Percentiles rank a stretch among this genome's conserved stretches.
These are phyloP conservation scores for Massariosphaeria phaeospora DNA, from an alignment of 495 filamentous ascomycete species.

Conservation along the genomic window DNA sequence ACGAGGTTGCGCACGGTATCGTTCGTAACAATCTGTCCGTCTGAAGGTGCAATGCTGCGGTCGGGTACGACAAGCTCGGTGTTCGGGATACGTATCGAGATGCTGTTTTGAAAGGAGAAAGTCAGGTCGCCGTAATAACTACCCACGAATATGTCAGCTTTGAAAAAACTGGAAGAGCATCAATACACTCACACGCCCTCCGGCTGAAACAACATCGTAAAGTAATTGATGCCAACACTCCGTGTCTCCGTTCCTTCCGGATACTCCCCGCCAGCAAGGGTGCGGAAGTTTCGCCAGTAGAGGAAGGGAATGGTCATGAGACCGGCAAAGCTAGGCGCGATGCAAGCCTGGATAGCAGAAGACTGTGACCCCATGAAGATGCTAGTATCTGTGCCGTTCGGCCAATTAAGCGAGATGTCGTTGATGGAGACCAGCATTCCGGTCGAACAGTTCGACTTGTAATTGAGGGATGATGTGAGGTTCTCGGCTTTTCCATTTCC, in stretches of 20 bases:
- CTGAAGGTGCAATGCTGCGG: neutral
- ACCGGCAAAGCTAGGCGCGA: neutral
- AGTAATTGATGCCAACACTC: conserved; percentile 7
- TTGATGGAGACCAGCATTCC: conserved; percentile 10
- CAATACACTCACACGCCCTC: conserved; percentile 1
- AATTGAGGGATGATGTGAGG: neutral
- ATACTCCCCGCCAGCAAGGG: neutral
- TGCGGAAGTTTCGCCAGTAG: neutral
- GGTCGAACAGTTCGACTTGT: neutral
- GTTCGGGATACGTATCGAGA: conserved; percentile 13
- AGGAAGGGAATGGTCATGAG: conserved; percentile 1
- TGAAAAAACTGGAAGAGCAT: neutral
- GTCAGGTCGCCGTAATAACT: conserved; percentile 13
- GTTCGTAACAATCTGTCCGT: neutral
- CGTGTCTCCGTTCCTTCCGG: neutral
- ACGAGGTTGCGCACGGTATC: neutral
- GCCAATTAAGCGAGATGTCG: conserved; percentile 13
- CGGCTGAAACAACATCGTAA: conserved; percentile 3
- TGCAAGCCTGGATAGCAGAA: conserved; percentile 3
- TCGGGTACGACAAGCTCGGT: conserved; percentile 6
- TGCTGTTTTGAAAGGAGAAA: neutral
- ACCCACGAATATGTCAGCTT: neutral
- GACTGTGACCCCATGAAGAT: conserved; percentile 10
- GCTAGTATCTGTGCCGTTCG: conserved; percentile 8
- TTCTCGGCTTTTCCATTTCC: neutral